Evolutionary conservation across 805 yeast genomes (phyloP).

Genomic region (Pichia heedii): DNA sequence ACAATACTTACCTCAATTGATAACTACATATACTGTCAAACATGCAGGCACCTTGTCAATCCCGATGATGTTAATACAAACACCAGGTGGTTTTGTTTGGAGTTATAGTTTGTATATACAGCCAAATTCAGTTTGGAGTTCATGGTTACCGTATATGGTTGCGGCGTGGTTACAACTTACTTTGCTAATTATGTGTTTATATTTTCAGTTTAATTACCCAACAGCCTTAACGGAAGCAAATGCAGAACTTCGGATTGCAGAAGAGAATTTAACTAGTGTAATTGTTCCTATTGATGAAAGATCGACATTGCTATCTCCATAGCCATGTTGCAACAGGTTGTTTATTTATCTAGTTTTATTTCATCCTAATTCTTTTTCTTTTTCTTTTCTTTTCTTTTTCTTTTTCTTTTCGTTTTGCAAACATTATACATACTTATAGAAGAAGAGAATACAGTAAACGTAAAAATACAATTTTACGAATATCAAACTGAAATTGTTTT

Average conservation of each 20-base stretch:
- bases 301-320: conserved; percentile 3
- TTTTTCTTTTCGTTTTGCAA: no score
- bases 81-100: conserved; percentile 85
- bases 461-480: conserved; percentile 10
- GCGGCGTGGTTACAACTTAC: conserved; percentile 64
- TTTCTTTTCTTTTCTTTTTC: no score
- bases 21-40: conserved; percentile 57
- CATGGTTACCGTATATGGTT: conserved; percentile 72
- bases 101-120: conserved; percentile 60
- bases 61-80: conserved; percentile 76
- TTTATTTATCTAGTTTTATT: neutral
- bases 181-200: conserved; percentile 55
- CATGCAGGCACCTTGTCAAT: conserved; percentile 76
- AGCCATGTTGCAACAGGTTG: no score
- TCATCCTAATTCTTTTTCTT: no score
- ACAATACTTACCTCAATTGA: conserved; percentile 75
- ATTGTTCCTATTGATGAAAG: conserved; percentile 1
- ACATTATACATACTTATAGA: no score
- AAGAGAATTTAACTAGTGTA: conserved; percentile 6
- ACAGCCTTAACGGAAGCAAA: conserved; percentile 15
- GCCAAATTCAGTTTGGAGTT: conserved; percentile 77
- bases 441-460: no score
- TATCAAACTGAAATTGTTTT: conserved; percentile 82
- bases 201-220: conserved; percentile 26
- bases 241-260: conserved; percentile 13